Conservation (phyloP, 495 filamentous ascomycete genomes). For the Tuber brumale region DNA sequence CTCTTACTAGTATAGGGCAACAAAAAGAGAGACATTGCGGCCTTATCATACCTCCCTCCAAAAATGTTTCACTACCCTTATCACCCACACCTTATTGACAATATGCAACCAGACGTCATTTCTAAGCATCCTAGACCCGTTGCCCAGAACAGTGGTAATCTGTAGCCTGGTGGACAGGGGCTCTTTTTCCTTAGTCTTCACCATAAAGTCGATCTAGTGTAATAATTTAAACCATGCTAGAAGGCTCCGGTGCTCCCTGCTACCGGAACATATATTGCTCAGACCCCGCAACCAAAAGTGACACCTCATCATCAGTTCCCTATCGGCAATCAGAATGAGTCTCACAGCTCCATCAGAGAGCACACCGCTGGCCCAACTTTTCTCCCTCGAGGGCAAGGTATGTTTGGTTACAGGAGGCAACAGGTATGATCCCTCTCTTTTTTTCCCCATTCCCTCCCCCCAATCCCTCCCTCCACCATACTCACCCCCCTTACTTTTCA, state of each 20-base stretch:
- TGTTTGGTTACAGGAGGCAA: slow-evolving; percentile 39
- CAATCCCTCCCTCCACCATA: not conserved
- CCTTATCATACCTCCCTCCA: not conserved
- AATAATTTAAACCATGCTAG: slow-evolving; percentile 5
- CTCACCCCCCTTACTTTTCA: not conserved
- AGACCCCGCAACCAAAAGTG: slow-evolving; percentile 20
- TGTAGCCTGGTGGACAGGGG: not conserved
- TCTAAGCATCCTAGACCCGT: slow-evolving; percentile 24
- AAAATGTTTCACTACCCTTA: not conserved
- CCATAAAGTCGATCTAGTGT: not conserved
- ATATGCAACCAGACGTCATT: slow-evolving; percentile 32
- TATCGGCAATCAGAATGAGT: slow-evolving; percentile 35
- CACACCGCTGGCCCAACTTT: slow-evolving; percentile 37
- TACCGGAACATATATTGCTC: slow-evolving; percentile 4
- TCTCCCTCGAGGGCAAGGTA: slow-evolving; percentile 36
- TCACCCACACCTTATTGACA: not conserved
- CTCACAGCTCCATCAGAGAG: slow-evolving; percentile 36
- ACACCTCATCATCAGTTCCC: slow-evolving; percentile 29
- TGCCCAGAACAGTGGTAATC: slow-evolving; percentile 30
- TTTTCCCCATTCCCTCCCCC: not conserved
- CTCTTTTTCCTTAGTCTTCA: not conserved
- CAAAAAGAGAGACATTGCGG: not conserved
- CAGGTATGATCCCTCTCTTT: slow-evolving; percentile 24
- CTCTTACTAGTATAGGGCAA: not conserved
- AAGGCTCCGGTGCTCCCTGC: not conserved